phyloP scores from a whole-genome alignment of 2,329 filamentous ascomycete genomes.

The Hypoxylon sp. region DNA sequence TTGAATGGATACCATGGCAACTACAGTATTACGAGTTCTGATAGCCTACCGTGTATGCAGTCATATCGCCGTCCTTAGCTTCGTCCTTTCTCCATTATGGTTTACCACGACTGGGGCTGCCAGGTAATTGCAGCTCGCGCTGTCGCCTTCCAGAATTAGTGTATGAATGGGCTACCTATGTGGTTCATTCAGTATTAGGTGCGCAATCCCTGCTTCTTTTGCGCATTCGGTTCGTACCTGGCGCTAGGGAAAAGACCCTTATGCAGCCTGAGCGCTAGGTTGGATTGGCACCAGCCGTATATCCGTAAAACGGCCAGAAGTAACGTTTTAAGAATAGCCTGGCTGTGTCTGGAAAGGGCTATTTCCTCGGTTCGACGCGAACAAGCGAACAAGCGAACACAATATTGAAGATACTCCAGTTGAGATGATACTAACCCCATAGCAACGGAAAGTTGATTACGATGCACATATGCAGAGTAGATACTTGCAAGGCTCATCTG shows the following conservation, averaged over 20 bases:
- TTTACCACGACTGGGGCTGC: background rate
- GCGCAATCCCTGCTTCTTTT: constrained; percentile 15
- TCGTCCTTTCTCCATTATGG: background rate
- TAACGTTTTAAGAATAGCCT: background rate
- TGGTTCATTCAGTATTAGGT: constrained; percentile 15
- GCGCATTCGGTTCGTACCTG: constrained; percentile 37
- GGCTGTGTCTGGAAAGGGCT: background rate
- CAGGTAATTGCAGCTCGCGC: constrained; percentile 8
- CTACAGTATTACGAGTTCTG: background rate
- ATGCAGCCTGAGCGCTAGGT: constrained; percentile 28
- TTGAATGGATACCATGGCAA: background rate
- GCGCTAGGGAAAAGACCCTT: constrained; percentile 31
- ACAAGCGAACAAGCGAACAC: background rate
- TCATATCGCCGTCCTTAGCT: background rate
- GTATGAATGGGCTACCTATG: constrained; percentile 6
- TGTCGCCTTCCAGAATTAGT: constrained; percentile 2
- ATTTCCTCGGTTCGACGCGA: background rate
- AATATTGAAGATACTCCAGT: constrained; percentile 6
- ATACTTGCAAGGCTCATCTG: background rate
- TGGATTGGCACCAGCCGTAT: constrained; percentile 26
- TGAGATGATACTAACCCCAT: background rate
- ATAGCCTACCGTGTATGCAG: constrained; percentile 17
- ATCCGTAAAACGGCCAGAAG: constrained; percentile 16
- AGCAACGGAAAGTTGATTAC: background rate
- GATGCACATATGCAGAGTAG: background rate